A percentile compares a stretch with the other conserved stretches of the same genome.
Evolutionary conservation across 352 stramenopile species (phyloP).

Genomic region (Pythium chondricola): DNA sequence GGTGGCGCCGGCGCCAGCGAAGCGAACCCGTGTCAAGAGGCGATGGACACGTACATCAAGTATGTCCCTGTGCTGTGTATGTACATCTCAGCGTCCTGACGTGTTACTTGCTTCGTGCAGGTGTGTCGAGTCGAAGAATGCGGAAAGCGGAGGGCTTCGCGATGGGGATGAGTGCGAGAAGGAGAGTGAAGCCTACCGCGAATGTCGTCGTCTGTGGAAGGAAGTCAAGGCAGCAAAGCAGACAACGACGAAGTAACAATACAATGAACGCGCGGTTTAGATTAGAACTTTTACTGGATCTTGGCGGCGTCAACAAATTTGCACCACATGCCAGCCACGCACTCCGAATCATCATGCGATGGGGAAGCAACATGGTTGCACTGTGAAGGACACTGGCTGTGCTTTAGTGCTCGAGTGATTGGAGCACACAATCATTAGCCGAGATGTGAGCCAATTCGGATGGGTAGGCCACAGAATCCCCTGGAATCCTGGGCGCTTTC

Average conservation of each 20-base stretch:
- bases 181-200: constrained; percentile 32
- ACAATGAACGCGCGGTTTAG: not conserved
- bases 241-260: constrained; percentile 5
- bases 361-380: no score
- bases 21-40: constrained; percentile 39
- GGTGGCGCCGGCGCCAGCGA: not conserved
- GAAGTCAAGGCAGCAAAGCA: constrained; percentile 19
- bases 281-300: no score
- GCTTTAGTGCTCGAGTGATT: no score
- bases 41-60: constrained; percentile 76
- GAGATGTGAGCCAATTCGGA: no score
- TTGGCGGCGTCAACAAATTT: no score
- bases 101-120: constrained; percentile 9
- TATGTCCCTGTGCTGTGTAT: constrained; percentile 22
- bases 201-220: constrained; percentile 28
- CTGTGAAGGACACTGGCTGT: no score
- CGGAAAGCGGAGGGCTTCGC: constrained; percentile 26
- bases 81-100: not conserved
- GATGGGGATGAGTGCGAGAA: constrained; percentile 39
- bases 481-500: no score
- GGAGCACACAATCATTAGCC: no score
- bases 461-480: no score
- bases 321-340: no score
- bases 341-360: no score
- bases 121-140: constrained; percentile 30